These are phyloP conservation scores for Tetrapyrgos nigripes DNA, from an alignment of 1,284 basidiomycete species.

Conservation along the genomic window DNA sequence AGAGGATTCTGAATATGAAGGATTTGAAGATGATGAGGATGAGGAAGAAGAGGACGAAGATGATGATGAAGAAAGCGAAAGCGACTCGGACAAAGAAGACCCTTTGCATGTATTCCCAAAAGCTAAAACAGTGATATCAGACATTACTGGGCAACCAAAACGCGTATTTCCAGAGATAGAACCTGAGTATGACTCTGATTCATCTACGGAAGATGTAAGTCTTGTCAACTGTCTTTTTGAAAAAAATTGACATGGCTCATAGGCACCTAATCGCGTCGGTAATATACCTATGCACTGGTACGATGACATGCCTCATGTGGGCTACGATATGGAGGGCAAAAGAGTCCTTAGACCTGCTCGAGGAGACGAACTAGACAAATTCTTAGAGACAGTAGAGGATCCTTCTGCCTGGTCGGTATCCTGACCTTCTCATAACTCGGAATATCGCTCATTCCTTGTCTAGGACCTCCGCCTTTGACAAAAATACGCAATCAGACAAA, in stretches of 20 bases:
- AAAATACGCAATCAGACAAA: slow-evolving; percentile 86
- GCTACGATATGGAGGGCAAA: slow-evolving; percentile 96
- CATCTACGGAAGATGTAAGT: slow-evolving; percentile 94
- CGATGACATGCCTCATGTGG: slow-evolving; percentile 99
- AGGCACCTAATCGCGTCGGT: slow-evolving; percentile 95
- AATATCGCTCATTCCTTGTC: slow-evolving; percentile 9
- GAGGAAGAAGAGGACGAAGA: slow-evolving; percentile 44
- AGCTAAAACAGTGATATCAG: slow-evolving; percentile 73
- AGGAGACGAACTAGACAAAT: slow-evolving; percentile 98
- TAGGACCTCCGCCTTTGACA: slow-evolving; percentile 96
- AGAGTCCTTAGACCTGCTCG: slow-evolving; percentile 93
- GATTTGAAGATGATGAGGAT: slow-evolving; percentile 44
- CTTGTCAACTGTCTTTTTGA: slow-evolving; percentile 14
- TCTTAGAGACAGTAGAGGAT: slow-evolving; percentile 94
- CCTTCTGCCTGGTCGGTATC: slow-evolving; percentile 81
- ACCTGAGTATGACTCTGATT: slow-evolving; percentile 96
- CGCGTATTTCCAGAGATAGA: slow-evolving; percentile 95
- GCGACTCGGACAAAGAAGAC: slow-evolving; percentile 42
- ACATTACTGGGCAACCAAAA: slow-evolving; percentile 89
- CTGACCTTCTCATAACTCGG: background rate
- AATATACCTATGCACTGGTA: slow-evolving; percentile 99
- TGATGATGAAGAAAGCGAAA: slow-evolving; percentile 43
- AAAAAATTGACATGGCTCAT: slow-evolving; percentile 16
- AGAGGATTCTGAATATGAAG: slow-evolving; percentile 39
- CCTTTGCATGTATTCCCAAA: slow-evolving; percentile 60